Percentiles rank a stretch among this genome's conserved stretches.
These are phyloP conservation scores for Lachnellula occidentalis DNA, from an alignment of 2,329 filamentous ascomycete species.

Conservation along the genomic window DNA sequence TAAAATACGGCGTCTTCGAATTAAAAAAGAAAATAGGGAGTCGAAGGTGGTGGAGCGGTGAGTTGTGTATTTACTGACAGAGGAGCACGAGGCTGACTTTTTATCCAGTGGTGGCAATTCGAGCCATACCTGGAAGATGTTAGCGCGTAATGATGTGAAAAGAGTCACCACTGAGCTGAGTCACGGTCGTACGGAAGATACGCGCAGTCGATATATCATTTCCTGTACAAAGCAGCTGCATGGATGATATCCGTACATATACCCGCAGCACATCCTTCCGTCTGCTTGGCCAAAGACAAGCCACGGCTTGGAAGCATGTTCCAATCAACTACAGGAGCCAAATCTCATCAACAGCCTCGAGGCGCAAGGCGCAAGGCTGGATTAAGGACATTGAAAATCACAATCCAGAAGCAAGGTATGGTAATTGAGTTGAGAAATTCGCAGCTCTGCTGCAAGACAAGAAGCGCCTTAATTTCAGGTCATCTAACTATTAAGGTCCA, in stretches of 20 bases:
- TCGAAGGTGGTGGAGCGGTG: background rate
- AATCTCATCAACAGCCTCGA: background rate
- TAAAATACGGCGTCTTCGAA: slow-evolving; percentile 30
- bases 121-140: background rate
- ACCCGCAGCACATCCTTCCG: background rate
- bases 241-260: background rate
- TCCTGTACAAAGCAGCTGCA: background rate
- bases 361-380: background rate
- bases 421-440: background rate
- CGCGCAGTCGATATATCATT: background rate
- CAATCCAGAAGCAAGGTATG: background rate
- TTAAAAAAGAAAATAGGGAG: slow-evolving; percentile 2
- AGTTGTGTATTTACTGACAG: background rate
- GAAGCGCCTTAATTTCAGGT: background rate
- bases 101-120: slow-evolving; percentile 4
- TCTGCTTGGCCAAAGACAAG: background rate
- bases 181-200: background rate
- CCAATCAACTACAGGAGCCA: background rate
- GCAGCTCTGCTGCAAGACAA: background rate
- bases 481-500: slow-evolving; percentile 3
- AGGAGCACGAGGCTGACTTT: slow-evolving; percentile 18
- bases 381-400: background rate
- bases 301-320: background rate
- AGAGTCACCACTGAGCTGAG: background rate
- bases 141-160: background rate